Evolutionary conservation across 306 rosid species (phyloP).

Genomic region (Fragaria vesca): DNA sequence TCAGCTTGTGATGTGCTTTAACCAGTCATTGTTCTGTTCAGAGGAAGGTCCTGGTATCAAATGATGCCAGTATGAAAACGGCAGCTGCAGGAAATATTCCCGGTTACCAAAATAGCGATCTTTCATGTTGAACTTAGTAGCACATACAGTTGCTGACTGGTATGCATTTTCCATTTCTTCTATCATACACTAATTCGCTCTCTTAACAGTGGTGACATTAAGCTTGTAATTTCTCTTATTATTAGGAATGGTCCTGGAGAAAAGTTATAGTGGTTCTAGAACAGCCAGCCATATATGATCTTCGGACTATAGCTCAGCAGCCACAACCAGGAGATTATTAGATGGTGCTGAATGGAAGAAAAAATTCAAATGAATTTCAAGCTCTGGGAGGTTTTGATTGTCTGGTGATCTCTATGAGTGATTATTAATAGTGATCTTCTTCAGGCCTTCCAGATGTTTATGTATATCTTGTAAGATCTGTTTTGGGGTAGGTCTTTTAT

Average conservation of each 20-base stretch:
- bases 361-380: background rate
- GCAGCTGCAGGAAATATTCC: conserved; percentile 40
- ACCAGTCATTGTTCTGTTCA: conserved; percentile 32
- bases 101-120: conserved; percentile 39
- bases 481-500: conserved; percentile 14
- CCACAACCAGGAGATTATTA: background rate
- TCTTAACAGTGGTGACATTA: background rate
- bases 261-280: background rate
- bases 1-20: conserved; percentile 1
- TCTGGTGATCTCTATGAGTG: background rate
- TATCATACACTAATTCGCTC: background rate
- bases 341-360: background rate
- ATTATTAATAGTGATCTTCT: background rate
- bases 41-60: conserved; percentile 58
- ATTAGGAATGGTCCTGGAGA: conserved; percentile 5
- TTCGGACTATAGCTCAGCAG: background rate
- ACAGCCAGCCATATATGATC: background rate
- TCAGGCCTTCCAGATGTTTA: conserved; percentile 2
- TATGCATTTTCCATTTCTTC: conserved; percentile 24
- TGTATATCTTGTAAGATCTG: conserved; percentile 24
- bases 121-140: conserved; percentile 53
- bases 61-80: conserved; percentile 41
- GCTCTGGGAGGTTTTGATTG: background rate
- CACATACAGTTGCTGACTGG: conserved; percentile 39
- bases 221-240: background rate